Base-by-base conservation (phyloP, 495 filamentous ascomycete species). In the Penicillium longicatenatum region DNA sequence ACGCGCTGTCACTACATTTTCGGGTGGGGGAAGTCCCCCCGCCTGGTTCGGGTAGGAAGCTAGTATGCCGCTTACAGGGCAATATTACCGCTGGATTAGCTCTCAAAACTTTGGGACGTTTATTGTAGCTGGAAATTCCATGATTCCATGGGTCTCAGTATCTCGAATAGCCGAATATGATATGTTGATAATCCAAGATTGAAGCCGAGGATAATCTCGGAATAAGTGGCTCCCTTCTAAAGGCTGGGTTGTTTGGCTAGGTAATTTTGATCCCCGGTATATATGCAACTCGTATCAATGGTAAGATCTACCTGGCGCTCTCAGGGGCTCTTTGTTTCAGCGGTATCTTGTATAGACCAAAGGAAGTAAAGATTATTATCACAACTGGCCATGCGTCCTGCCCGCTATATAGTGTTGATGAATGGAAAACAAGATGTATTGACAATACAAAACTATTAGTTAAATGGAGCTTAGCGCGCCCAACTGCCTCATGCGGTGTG, bases 401-500 rank as follows among this genome's bases (percentile, higher is more conserved):
- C 31, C 9, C 10, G 6, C 6, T 7, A 31, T 35, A 0, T 11
- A 35, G 14, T 39, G 14, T 39, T 17, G 37, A 16, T 39, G 14
- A 16, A 39, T 39, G 37, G 6, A 39, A 51, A 51, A 39, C 11
- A 45, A 45, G 30, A 29, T 39, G 19, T 46, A 46, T 26, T 26
- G 19, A 22, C 8, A 49, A 26, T 49, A 49, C 46, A 24, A 29
- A 29, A 12, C 46, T 14, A 12, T 21, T 24, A 24, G 12, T 20
- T 49, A n/a, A 29, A n/a, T 35, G 20, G 35, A 26, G 50, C 21
- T 14, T 41, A 42, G 50, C 50, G 37, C 37, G 21, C 50, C 17
- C 50, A 41, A 24, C 37, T 52, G 50, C 50, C 50, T 22, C 35
- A 52, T 41, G 33, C 49, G 33, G 33, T 17, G 14, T 52, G 50